These are phyloP conservation scores for Isoetes taiwanensis DNA, from an alignment of 75 land plant genomes.

Conservation along the genomic window DNA sequence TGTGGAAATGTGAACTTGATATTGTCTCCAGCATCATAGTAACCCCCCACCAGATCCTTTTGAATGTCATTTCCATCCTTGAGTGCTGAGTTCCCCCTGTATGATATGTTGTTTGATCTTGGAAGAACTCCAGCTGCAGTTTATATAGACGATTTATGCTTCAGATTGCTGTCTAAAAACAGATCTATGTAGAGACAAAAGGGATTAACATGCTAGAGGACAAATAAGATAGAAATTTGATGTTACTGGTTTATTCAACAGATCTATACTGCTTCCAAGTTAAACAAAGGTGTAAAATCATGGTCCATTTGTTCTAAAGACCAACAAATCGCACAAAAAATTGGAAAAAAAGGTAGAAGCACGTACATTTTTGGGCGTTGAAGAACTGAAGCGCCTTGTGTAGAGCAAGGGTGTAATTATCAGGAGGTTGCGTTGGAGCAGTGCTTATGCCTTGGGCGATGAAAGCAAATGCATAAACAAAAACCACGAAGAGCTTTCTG, in stretches of 20 bases:
- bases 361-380: slow-evolving; percentile 90
- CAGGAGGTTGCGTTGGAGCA: slow-evolving; percentile 43
- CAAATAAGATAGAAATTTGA: too few species aligned
- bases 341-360: too few species aligned
- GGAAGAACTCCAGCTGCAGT: background rate
- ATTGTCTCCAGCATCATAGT: slow-evolving; percentile 87
- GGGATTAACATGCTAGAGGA: too few species aligned
- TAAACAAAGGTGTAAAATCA: too few species aligned
- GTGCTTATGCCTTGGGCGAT: slow-evolving; percentile 39
- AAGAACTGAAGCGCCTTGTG: slow-evolving; percentile 75
- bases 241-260: too few species aligned
- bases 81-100: background rate
- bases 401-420: slow-evolving; percentile 60
- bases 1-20: slow-evolving; percentile 79
- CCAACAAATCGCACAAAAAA: too few species aligned
- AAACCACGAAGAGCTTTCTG: slow-evolving; percentile 35
- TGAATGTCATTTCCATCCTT: slow-evolving; percentile 7
- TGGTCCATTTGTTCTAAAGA: too few species aligned
- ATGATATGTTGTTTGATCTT: background rate
- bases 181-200: too few species aligned
- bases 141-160: too few species aligned
- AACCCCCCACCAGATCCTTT: slow-evolving; percentile 71
- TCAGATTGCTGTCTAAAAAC: too few species aligned
- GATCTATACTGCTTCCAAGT: too few species aligned
- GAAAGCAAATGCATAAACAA: slow-evolving; percentile 15